These are phyloP conservation scores for Blastobotrys parvus DNA, from an alignment of 805 yeast genomes.

Conservation along the genomic window DNA sequence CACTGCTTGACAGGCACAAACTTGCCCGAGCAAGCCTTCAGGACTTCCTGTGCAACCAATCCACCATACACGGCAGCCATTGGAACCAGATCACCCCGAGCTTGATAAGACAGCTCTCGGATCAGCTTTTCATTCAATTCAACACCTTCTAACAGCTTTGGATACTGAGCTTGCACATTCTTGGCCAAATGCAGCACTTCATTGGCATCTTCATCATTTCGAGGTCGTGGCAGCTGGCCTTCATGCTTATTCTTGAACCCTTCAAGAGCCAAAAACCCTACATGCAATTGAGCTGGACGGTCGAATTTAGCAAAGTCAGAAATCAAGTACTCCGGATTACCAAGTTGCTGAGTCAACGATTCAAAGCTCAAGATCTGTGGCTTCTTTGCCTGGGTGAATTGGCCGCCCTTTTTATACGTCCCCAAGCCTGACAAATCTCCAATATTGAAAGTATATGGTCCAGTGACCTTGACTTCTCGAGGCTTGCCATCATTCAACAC, in stretches of 20 bases:
- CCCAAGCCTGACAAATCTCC: slow-evolving; percentile 49
- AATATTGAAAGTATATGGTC: slow-evolving; percentile 89
- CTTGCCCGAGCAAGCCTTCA: slow-evolving; percentile 92
- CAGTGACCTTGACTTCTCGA: slow-evolving; percentile 72
- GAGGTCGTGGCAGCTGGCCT: slow-evolving; percentile 68
- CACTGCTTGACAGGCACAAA: slow-evolving; percentile 90
- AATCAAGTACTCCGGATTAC: slow-evolving; percentile 66
- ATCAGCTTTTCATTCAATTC: slow-evolving; percentile 60
- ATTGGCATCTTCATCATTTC: slow-evolving; percentile 62
- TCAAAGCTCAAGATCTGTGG: slow-evolving; percentile 60
- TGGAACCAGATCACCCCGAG: slow-evolving; percentile 89
- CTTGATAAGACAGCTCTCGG: slow-evolving; percentile 69
- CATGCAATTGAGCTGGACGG: slow-evolving; percentile 81
- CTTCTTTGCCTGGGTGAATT: slow-evolving; percentile 85
- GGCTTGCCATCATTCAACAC: slow-evolving; percentile 66
- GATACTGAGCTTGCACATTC: slow-evolving; percentile 50
- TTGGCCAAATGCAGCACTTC: slow-evolving; percentile 54
- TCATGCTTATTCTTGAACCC: slow-evolving; percentile 57
- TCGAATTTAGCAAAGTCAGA: slow-evolving; percentile 94
- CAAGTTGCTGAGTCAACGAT: slow-evolving; percentile 54
- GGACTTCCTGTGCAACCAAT: slow-evolving; percentile 89
- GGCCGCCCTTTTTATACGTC: slow-evolving; percentile 71
- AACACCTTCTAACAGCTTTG: slow-evolving; percentile 43
- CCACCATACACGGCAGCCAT: slow-evolving; percentile 89
- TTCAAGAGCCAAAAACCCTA: slow-evolving; percentile 86